phyloP scores from a whole-genome alignment of 257 asterid genomes.

The Mitragyna speciosa region DNA sequence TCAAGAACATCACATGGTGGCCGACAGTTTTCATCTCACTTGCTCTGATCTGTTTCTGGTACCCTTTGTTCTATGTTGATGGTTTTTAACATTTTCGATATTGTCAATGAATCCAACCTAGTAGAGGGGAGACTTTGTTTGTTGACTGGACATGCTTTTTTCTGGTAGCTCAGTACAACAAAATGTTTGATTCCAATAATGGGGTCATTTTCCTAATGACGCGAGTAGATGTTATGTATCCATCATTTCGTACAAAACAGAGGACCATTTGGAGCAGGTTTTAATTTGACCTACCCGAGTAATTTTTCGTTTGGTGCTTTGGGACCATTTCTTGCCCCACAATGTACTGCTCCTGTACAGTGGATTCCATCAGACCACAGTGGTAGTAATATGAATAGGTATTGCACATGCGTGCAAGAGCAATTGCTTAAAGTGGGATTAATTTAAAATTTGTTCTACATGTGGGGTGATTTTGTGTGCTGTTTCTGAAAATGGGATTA shows the following conservation, averaged over 20 bases:
- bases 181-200: background rate
- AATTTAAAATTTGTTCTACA: too few relatives aligned
- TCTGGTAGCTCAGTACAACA: background rate
- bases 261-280: background rate
- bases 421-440: too few relatives aligned
- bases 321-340: too few relatives aligned
- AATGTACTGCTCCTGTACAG: too few relatives aligned
- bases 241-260: background rate
- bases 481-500: too few relatives aligned
- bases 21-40: background rate
- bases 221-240: background rate
- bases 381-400: too few relatives aligned
- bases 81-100: background rate
- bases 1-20: background rate
- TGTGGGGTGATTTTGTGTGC: too few relatives aligned
- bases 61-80: background rate
- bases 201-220: background rate
- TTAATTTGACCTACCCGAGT: background rate
- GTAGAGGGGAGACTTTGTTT: background rate
- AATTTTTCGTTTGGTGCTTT: too few relatives aligned
- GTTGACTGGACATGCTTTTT: background rate
- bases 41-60: background rate
- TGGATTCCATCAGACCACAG: too few relatives aligned
- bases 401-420: too few relatives aligned
- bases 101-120: slow-evolving; percentile 12